Conservation (phyloP, 176 grass and related monocot genomes). For the Musa itinerans region DNA sequence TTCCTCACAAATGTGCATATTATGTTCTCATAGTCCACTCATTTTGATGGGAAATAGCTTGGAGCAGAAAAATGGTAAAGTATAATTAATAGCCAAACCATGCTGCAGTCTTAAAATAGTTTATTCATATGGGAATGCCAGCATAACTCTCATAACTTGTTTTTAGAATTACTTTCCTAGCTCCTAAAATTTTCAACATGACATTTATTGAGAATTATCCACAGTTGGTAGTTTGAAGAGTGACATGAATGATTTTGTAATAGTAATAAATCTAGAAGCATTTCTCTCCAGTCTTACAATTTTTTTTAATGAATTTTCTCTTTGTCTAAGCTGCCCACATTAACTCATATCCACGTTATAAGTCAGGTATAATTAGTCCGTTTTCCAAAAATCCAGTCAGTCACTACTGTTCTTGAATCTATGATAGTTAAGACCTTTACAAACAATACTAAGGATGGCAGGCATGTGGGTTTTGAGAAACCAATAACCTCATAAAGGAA, state of each 20-base stretch:
- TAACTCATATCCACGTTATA: neutral
- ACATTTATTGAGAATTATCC: neutral
- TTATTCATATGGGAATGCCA: too few relatives aligned
- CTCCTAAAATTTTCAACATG: neutral
- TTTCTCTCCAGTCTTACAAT: too few relatives aligned
- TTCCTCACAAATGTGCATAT: too few relatives aligned
- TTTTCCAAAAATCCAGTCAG: neutral
- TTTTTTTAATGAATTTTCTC: too few relatives aligned
- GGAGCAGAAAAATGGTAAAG: too few relatives aligned
- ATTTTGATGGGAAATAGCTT: too few relatives aligned
- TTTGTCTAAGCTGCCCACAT: neutral
- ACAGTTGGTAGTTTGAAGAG: neutral
- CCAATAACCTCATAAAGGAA: neutral
- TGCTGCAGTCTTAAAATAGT: too few relatives aligned
- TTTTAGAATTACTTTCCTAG: neutral
- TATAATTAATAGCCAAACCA: too few relatives aligned
- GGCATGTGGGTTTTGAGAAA: neutral
- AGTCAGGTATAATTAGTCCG: neutral
- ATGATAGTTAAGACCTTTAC: neutral
- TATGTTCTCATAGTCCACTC: too few relatives aligned
- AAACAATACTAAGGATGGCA: neutral
- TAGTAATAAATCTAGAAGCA: too few relatives aligned
- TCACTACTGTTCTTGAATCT: neutral
- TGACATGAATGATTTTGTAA: too few relatives aligned
- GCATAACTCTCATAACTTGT: neutral